Conservation (phyloP, 441 rosid genomes). For the Erodium moschatum region DNA sequence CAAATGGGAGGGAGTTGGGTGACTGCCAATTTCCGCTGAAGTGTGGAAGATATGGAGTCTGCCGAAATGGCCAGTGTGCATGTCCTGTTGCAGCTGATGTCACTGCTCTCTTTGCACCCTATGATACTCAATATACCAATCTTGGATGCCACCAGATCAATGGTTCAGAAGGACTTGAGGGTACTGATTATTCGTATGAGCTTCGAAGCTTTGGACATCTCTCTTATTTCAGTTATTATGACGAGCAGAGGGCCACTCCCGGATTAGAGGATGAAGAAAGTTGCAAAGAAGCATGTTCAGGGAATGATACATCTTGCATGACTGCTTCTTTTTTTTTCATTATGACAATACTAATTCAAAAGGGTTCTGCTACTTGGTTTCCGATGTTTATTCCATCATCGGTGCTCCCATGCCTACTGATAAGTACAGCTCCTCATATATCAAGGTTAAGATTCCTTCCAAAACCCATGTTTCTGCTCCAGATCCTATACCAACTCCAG, state of each 20-base stretch:
- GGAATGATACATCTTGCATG: neutral
- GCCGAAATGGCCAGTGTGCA: neutral
- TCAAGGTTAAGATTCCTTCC: too few species aligned
- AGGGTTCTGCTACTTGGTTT: neutral
- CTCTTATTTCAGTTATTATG: neutral
- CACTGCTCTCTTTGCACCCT: neutral
- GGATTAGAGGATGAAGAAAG: neutral
- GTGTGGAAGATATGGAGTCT: neutral
- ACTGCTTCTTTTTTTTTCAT: neutral
- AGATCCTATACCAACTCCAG: too few species aligned
- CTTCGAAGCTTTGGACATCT: neutral
- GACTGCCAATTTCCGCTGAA: neutral
- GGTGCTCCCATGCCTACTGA: too few species aligned
- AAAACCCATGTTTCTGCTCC: too few species aligned
- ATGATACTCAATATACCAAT: neutral
- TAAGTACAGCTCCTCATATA: too few species aligned
- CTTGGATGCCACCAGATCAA: neutral
- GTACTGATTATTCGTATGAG: neutral
- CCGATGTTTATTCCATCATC: neutral
- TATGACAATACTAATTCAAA: neutral
- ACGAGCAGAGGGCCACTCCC: neutral
- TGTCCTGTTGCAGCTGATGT: slow-evolving; percentile 1
- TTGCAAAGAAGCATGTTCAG: neutral
- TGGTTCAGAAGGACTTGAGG: too few species aligned
- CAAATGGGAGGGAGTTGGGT: neutral